A percentile compares a stretch with the other conserved stretches of the same genome.
These are phyloP conservation scores for Daldinia sp. DNA, from an alignment of 2,329 filamentous ascomycete genomes.

Conservation along the genomic window DNA sequence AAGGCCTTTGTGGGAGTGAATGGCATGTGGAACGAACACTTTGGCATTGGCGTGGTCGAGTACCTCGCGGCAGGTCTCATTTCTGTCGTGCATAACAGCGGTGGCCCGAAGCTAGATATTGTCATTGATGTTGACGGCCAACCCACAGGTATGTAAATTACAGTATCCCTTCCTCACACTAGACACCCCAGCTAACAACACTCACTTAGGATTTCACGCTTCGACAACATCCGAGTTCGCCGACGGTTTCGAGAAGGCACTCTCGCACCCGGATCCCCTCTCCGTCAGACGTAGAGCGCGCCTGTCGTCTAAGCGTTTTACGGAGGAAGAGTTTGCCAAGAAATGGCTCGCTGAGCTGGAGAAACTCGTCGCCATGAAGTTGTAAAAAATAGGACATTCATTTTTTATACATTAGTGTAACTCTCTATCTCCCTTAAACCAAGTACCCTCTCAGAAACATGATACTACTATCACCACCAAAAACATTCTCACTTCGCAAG, in stretches of 20 bases:
- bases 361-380: conserved; percentile 69
- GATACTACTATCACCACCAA: not conserved
- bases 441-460: conserved; percentile 1
- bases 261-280: conserved; percentile 78
- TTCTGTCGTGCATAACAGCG: conserved; percentile 91
- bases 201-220: conserved; percentile 80
- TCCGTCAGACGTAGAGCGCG: conserved; percentile 82
- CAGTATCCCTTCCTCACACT: not conserved
- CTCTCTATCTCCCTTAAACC: not conserved
- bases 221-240: conserved; percentile 84
- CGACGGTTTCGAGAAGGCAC: conserved; percentile 79
- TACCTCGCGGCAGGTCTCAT: conserved; percentile 96
- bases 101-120: conserved; percentile 93
- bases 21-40: conserved; percentile 99
- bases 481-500: conserved; percentile 10
- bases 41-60: conserved; percentile 97
- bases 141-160: conserved; percentile 72
- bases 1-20: conserved; percentile 89
- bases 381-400: conserved; percentile 24
- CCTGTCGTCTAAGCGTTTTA: conserved; percentile 84
- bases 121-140: conserved; percentile 83
- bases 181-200: conserved; percentile 36
- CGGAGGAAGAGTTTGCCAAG: conserved; percentile 84
- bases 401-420: not conserved
- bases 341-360: conserved; percentile 84